These are phyloP conservation scores for Calonectria multiphialidica DNA, from an alignment of 2,329 filamentous ascomycete species.

Conservation along the genomic window DNA sequence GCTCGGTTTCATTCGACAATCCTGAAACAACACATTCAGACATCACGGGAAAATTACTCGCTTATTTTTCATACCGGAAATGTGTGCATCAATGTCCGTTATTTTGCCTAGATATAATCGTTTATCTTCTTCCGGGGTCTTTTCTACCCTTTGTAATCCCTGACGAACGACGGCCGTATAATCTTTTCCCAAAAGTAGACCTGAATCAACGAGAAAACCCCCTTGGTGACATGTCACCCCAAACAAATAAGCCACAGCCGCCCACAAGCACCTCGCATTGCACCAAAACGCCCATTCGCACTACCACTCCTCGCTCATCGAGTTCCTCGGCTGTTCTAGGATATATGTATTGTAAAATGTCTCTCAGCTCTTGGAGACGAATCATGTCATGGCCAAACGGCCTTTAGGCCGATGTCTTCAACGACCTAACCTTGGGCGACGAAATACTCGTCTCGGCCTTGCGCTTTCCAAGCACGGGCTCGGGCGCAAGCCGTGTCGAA, in stretches of 20 bases:
- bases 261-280: conserved; percentile 1
- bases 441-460: conserved; percentile 74
- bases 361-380: background rate
- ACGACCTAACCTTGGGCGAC: conserved; percentile 51
- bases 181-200: background rate
- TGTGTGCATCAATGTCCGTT: conserved; percentile 10
- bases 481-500: conserved; percentile 65
- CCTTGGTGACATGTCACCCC: background rate
- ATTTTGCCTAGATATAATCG: conserved; percentile 1
- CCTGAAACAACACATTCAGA: background rate
- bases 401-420: conserved; percentile 50
- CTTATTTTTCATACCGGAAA: background rate
- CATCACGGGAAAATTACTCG: too few species aligned
- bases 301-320: background rate
- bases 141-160: background rate
- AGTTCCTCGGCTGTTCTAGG: background rate
- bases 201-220: conserved; percentile 1
- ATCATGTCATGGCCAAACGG: background rate
- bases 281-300: conserved; percentile 20
- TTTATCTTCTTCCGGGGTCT: background rate
- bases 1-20: background rate
- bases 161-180: background rate
- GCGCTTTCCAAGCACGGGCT: conserved; percentile 77
- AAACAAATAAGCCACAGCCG: background rate
- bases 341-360: background rate